Base-by-base conservation (phyloP, 208 protist species). In the Hexamita inflata region DNA sequence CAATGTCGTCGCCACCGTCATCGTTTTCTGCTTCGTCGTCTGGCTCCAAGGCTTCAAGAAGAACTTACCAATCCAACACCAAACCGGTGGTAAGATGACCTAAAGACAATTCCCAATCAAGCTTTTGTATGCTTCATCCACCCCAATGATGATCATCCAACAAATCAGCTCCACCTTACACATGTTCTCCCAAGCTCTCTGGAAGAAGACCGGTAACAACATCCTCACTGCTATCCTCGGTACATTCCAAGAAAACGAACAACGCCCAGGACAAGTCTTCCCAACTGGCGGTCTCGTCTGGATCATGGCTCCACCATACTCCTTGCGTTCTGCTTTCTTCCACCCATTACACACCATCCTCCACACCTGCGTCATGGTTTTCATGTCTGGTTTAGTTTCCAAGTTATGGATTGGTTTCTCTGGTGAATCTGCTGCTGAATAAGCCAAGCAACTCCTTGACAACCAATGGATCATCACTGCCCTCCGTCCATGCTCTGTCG, bases 81-180 rank as follows among this genome's bases (percentile, higher is more conserved):
- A 34, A 26, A 74, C 66, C 28, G 59, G 59, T 42, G 86, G 89
- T 75, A 87, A 89, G 59, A 85, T 89, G 80, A 38, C 61, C 45
- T 19, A 35, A 24, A 1, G 19, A 30, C 1, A 0, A 26, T 98
- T 98, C 89, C 93, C 96, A 74, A 99, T 99, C 81, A 99, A 98
- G 85, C 91, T 99, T 67, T 99, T 99, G 88, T 99, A 99, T 89
- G 98, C 96, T 7, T 96, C 92, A 77, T 99, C 98, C 87, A 99
- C 98, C 85, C 97, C 97, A 58, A 97, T 99, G 87, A 99, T 99
- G 83, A 84, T 99, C 32, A 95, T 99, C 87, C 93, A 92, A 13
- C 95, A 94, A 75, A 86, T 99, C 32, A 92, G 97, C 19, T 96
- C 93, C 49, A 97, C 99, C 88, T 82, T 99, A 57, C 98, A 95